Conservation (phyloP, 148 eudicot species). For the Rheum nobile region DNA sequence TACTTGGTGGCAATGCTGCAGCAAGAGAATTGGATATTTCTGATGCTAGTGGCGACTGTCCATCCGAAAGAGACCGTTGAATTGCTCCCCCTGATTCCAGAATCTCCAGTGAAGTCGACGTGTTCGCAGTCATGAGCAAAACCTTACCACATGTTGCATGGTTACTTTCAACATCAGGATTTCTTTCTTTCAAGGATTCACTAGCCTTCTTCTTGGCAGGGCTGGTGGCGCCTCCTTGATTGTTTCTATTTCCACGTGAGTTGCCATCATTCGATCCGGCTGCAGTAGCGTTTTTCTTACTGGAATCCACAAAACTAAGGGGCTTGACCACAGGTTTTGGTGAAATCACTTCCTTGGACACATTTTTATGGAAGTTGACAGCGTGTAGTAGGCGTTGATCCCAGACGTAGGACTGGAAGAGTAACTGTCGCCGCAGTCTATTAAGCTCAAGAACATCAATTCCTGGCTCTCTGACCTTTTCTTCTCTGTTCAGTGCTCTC, state of each 20-base stretch:
- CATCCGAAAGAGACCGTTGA: constrained; percentile 43
- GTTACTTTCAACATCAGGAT: constrained; percentile 12
- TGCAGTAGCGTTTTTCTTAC: constrained; percentile 12
- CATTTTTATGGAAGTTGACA: constrained; percentile 32
- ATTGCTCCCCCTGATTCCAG: constrained; percentile 19
- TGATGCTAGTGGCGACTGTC: constrained; percentile 30
- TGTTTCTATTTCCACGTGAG: constrained; percentile 11
- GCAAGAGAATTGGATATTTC: constrained; percentile 70
- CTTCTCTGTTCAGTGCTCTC: constrained; percentile 34
- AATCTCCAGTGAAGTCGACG: constrained; percentile 17
- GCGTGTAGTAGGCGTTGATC: constrained; percentile 68
- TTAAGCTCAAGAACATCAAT: constrained; percentile 86
- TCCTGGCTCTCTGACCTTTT: constrained; percentile 33
- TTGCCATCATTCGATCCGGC: constrained; percentile 10
- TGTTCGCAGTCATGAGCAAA: neutral
- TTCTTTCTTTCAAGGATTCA: constrained; percentile 16
- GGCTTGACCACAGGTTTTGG: constrained; percentile 22
- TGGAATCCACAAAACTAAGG: constrained; percentile 10
- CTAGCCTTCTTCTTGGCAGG: constrained; percentile 19
- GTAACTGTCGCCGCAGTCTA: constrained; percentile 52
- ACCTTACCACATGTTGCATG: constrained; percentile 18
- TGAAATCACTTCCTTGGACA: constrained; percentile 12
- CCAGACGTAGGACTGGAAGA: constrained; percentile 81
- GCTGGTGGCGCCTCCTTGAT: constrained; percentile 16
- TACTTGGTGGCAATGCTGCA: constrained; percentile 59